Percentiles rank a stretch among this genome's conserved stretches.
phyloP scores from a whole-genome alignment of 2,329 filamentous ascomycete genomes.

The Aspergillus viridinutans region DNA sequence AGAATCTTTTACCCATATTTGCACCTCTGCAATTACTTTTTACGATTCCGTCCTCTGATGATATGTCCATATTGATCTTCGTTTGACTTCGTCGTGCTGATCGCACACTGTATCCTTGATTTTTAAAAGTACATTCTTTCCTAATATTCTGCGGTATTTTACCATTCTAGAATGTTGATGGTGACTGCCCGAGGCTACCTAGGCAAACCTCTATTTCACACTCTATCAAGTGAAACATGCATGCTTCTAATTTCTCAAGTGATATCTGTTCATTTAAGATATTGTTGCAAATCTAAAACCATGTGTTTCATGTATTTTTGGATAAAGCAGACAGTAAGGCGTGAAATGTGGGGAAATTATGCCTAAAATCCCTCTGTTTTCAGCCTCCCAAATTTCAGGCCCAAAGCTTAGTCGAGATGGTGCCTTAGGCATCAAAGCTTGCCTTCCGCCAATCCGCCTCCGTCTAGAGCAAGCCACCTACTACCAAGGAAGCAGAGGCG shows the following conservation, averaged over 20 bases:
- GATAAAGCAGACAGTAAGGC: neutral
- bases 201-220: neutral
- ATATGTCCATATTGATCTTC: no score
- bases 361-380: neutral
- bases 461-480: neutral
- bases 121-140: neutral
- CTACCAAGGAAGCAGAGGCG: neutral
- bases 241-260: neutral
- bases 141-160: neutral
- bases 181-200: neutral
- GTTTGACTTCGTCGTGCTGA: neutral
- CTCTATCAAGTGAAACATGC: neutral
- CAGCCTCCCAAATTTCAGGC: neutral
- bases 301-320: neutral
- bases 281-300: neutral
- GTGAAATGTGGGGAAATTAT: neutral
- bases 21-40: no score
- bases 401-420: neutral
- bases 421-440: neutral
- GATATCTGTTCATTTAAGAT: neutral
- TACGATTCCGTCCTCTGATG: no score
- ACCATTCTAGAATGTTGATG: neutral
- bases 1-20: no score
- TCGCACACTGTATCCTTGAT: neutral
- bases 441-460: neutral